Evolutionary conservation across 306 rosid species (phyloP), one percentile per base, ranked within the genome.

Genomic region (Cucurbita ficifolia): DNA sequence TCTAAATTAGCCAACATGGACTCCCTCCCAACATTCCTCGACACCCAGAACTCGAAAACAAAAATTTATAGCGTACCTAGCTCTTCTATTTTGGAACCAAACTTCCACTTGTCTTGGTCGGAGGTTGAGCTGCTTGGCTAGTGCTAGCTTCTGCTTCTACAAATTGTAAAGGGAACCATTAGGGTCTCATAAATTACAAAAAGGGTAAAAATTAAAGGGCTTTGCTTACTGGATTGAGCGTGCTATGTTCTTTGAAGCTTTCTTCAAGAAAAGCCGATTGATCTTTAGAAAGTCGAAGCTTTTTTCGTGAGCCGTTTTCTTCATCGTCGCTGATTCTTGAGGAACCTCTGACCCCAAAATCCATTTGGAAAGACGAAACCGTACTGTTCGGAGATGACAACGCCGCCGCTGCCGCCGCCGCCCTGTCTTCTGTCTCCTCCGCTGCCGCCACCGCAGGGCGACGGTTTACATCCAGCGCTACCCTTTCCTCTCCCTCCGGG

Each of bases 81-180:
- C 99, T 81, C 99, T 89, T 85, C 99, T 85, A 61, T 95, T 95
- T 79, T 95, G 99, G 81, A 95, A 95, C 99, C 99, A 95, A 4
- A 95, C 99, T 79, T 95, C 99, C 5, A 95, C 99, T 76, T 95
- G 99, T n/a, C 99, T 90, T 1, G 99, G 96, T 74, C 96, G 91
- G 33, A 95, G 99, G 76, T 85, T 91, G 45, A 91, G 82, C 86
- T 89, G 90, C 70, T 85, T 95, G 3, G 97, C 96, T 46, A 91
- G 85, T 8, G 91, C 91, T 16, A 83, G 87, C 75, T 95, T 95
- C 76, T 91, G 99, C 78, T 95, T 91, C 99, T 95, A 29, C 33
- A 29, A 29, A 29, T 29, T 29, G 33, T 29, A 29, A 29, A 29
- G 33, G 33, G 33, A 29, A 29, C 0, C 33, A 29, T 29, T 29